Conservation (phyloP, 305 asterid species). For the Rubia tinctorum region DNA sequence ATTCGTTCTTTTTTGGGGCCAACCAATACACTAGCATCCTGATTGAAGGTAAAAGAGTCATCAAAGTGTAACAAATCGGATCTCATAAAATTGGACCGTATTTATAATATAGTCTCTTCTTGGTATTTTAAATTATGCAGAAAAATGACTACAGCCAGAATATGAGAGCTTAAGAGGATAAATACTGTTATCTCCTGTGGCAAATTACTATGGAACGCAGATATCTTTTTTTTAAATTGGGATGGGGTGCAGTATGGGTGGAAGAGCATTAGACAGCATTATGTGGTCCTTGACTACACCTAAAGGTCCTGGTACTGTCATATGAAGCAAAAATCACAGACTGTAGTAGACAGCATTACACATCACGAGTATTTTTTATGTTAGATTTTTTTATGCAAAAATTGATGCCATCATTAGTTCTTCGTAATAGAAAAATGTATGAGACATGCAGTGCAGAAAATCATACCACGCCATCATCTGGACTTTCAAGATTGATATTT, state of each 20-base stretch:
- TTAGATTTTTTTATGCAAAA: not conserved
- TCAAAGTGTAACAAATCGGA: not conserved
- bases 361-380: not conserved
- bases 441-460: not conserved
- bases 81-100: not conserved
- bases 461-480: slow-evolving; percentile 53
- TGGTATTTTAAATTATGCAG: not conserved
- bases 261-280: not conserved
- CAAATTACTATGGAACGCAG: not conserved
- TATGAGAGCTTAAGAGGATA: not conserved
- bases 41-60: slow-evolving; percentile 14
- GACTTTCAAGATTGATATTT: slow-evolving; percentile 48
- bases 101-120: not conserved
- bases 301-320: not conserved
- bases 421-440: not conserved
- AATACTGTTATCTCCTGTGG: not conserved
- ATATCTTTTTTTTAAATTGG: not conserved
- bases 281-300: not conserved
- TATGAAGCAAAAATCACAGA: not conserved
- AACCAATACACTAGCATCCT: slow-evolving; percentile 68
- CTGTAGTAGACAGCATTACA: not conserved
- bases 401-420: not conserved
- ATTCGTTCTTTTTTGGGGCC: slow-evolving; percentile 72
- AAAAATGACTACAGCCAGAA: not conserved
- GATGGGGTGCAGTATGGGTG: not conserved